Percentiles rank a stretch among this genome's conserved stretches.
Conservation (phyloP, 169 alveolate species). For the Plasmodium coatneyi region DNA sequence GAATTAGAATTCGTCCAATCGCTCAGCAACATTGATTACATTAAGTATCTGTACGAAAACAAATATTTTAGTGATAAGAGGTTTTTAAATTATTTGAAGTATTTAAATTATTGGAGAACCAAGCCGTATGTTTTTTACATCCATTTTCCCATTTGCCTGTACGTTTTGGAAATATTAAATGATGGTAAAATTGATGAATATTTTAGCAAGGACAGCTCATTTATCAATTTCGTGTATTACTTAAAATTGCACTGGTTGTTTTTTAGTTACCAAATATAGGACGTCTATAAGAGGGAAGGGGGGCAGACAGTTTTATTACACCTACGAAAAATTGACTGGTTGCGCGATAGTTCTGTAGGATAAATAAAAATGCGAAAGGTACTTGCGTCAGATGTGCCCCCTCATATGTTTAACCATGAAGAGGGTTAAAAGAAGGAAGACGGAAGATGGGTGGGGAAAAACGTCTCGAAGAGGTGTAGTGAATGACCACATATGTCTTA, state of each 20-base stretch:
- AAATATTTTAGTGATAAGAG: slow-evolving; percentile 81
- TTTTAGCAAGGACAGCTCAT: slow-evolving; percentile 36
- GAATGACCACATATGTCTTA: not conserved
- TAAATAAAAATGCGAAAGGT: not conserved
- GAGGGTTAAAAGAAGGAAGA: not conserved
- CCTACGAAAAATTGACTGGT: not conserved
- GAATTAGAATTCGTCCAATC: slow-evolving; percentile 86
- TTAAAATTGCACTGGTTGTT: slow-evolving; percentile 66
- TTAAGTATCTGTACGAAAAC: slow-evolving; percentile 74
- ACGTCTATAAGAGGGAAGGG: not conserved
- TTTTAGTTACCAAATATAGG: slow-evolving; percentile 47
- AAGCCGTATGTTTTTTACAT: slow-evolving; percentile 79
- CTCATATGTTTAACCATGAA: not conserved
- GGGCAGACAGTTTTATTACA: not conserved
- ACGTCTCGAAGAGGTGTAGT: not conserved
- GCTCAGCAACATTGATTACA: slow-evolving; percentile 80
- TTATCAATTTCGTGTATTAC: slow-evolving; percentile 49
- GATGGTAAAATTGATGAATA: slow-evolving; percentile 57
- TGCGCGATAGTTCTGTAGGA: not conserved
- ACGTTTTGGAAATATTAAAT: slow-evolving; percentile 80
- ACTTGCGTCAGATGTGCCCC: not conserved
- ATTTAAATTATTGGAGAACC: slow-evolving; percentile 82
- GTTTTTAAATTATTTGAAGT: slow-evolving; percentile 79
- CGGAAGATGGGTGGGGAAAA: not conserved
- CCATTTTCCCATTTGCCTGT: slow-evolving; percentile 81